Percentiles rank a stretch among this genome's conserved stretches.
Conservation (phyloP, 2,329 filamentous ascomycete species). For the Colletotrichum navitas region DNA sequence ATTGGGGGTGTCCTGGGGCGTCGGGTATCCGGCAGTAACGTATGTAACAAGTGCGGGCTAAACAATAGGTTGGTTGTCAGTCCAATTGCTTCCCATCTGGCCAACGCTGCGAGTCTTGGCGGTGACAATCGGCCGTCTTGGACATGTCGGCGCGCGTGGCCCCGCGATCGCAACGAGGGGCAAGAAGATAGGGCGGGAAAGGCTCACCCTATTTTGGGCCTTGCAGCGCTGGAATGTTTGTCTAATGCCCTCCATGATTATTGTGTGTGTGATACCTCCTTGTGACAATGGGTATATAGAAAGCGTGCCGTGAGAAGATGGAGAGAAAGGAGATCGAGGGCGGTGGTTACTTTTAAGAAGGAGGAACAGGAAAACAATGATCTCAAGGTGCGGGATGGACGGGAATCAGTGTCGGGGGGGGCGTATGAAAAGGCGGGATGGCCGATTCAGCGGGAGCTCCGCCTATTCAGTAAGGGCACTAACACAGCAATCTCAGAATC, state of each 20-base stretch:
- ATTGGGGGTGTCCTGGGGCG: constrained; percentile 82
- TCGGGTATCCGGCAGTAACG: constrained; percentile 94
- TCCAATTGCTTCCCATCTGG: neutral
- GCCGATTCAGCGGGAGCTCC: constrained; percentile 25
- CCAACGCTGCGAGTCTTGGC: neutral
- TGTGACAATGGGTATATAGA: constrained; percentile 28
- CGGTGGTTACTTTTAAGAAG: constrained; percentile 34
- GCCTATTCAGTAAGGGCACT: neutral
- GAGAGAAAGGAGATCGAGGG: constrained; percentile 16
- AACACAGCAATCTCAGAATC: neutral
- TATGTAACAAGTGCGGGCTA: constrained; percentile 92
- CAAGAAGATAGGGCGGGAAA: constrained; percentile 29
- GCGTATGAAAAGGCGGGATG: constrained; percentile 11
- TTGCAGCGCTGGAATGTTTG: constrained; percentile 72
- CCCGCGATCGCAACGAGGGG: constrained; percentile 46
- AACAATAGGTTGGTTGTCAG: constrained; percentile 26
- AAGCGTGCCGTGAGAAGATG: neutral
- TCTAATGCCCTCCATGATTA: constrained; percentile 67
- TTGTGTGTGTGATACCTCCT: constrained; percentile 9
- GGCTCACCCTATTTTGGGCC: constrained; percentile 68
- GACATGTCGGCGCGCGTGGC: constrained; percentile 1
- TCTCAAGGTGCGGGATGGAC: constrained; percentile 25
- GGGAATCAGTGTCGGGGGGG: constrained; percentile 21
- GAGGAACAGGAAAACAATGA: constrained; percentile 6
- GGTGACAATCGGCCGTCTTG: constrained; percentile 6